A percentile compares a stretch with the other conserved stretches of the same genome.
Conservation (phyloP, 2,329 filamentous ascomycete species). For the Clonostachys rhizophaga region DNA sequence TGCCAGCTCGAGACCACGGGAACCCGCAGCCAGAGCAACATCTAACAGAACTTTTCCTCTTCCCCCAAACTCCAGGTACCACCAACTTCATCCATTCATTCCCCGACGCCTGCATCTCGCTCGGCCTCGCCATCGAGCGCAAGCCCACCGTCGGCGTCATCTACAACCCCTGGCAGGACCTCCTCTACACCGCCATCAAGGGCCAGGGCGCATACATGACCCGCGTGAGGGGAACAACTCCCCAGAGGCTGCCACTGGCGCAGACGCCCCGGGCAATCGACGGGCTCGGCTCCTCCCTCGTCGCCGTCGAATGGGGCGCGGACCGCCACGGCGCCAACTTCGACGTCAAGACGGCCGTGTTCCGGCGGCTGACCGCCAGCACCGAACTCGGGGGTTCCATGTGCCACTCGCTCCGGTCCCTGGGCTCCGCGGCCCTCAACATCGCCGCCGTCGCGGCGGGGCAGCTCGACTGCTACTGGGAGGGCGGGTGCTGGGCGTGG, state of each 20-base stretch:
- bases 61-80: conserved; percentile 29
- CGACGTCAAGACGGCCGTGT: conserved; percentile 63
- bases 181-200: conserved; percentile 64
- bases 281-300: conserved; percentile 57
- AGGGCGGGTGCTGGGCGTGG: conserved; percentile 82
- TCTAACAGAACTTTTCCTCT: not conserved
- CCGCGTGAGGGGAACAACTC: conserved; percentile 31
- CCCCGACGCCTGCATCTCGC: conserved; percentile 70
- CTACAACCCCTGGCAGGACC: conserved; percentile 72
- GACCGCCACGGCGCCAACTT: conserved; percentile 67
- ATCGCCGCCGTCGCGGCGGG: conserved; percentile 69
- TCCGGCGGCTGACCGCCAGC: conserved; percentile 52
- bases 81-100: conserved; percentile 79
- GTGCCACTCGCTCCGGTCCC: conserved; percentile 68
- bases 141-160: conserved; percentile 66
- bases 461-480: conserved; percentile 72
- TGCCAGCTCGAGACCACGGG: not conserved
- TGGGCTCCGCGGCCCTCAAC: conserved; percentile 73
- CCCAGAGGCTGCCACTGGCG: conserved; percentile 31
- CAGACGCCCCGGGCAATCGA: conserved; percentile 51
- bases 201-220: conserved; percentile 62
- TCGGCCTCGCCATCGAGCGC: conserved; percentile 63
- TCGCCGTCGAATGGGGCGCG: conserved; percentile 71
- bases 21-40: not conserved
- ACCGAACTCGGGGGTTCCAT: conserved; percentile 65